phyloP scores from a whole-genome alignment of 83 land plant species.

The Diphasiastrum complanatum region DNA sequence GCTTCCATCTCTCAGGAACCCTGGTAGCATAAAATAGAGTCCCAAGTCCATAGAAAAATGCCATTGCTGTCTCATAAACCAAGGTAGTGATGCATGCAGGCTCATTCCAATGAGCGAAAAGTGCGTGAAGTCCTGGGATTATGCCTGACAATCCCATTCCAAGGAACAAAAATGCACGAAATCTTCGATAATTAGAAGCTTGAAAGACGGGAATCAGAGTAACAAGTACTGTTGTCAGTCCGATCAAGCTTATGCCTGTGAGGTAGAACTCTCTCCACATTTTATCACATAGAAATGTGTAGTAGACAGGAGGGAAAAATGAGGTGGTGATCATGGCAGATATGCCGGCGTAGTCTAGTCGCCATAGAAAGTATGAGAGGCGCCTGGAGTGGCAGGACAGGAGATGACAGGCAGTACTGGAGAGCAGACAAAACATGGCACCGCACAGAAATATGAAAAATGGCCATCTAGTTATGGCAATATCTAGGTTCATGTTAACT shows the following conservation, averaged over 20 bases:
- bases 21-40: conserved; percentile 32
- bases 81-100: conserved; percentile 13
- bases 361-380: conserved; percentile 15
- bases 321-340: conserved; percentile 29
- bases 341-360: conserved; percentile 33
- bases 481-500: conserved; percentile 5
- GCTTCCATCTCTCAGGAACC: conserved; percentile 38
- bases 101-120: conserved; percentile 20
- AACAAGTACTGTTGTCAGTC: conserved; percentile 16
- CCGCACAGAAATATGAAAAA: conserved; percentile 36
- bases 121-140: conserved; percentile 22
- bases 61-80: conserved; percentile 27
- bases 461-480: conserved; percentile 30
- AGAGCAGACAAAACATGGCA: conserved; percentile 36
- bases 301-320: conserved; percentile 35
- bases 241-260: conserved; percentile 18
- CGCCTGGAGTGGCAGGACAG: conserved; percentile 25
- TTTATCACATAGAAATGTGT: conserved; percentile 15
- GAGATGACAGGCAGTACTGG: conserved; percentile 35
- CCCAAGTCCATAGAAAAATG: conserved; percentile 26
- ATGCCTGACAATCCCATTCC: conserved; percentile 33
- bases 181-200: conserved; percentile 18
- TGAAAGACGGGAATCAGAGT: conserved; percentile 28
- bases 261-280: conserved; percentile 16
- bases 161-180: conserved; percentile 27